Conservation (phyloP, 2,329 filamentous ascomycete genomes). For the Fusarium euwallaceae region DNA sequence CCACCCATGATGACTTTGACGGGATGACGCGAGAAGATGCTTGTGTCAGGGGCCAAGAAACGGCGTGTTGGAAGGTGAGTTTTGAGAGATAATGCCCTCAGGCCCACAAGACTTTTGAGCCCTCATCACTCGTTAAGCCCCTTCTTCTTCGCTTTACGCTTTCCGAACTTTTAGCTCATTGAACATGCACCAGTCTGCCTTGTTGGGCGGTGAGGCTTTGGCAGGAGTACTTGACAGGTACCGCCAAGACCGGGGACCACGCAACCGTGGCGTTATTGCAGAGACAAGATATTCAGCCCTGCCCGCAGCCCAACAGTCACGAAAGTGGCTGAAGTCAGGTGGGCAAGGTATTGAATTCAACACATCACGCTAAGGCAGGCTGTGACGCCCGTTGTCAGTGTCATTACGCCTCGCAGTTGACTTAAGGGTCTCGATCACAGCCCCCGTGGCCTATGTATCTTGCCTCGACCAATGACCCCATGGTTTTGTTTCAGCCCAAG, state of each 20-base stretch:
- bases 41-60: too few species aligned
- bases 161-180: not conserved
- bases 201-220: not conserved
- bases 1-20: not conserved
- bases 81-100: too few species aligned
- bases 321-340: not conserved
- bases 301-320: not conserved
- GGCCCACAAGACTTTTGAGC: not conserved
- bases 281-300: not conserved
- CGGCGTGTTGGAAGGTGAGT: too few species aligned
- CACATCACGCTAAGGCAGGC: not conserved
- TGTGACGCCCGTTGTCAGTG: not conserved
- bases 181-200: not conserved
- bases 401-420: not conserved
- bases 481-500: not conserved
- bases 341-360: not conserved
- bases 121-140: not conserved
- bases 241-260: not conserved
- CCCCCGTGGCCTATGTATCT: not conserved
- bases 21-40: too few species aligned
- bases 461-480: not conserved
- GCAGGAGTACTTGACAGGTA: not conserved
- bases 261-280: not conserved
- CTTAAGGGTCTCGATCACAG: not conserved
- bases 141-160: not conserved